Evolutionary conservation across 2,329 filamentous ascomycete genomes (phyloP).

Genomic region (Colletotrichum magnum): DNA sequence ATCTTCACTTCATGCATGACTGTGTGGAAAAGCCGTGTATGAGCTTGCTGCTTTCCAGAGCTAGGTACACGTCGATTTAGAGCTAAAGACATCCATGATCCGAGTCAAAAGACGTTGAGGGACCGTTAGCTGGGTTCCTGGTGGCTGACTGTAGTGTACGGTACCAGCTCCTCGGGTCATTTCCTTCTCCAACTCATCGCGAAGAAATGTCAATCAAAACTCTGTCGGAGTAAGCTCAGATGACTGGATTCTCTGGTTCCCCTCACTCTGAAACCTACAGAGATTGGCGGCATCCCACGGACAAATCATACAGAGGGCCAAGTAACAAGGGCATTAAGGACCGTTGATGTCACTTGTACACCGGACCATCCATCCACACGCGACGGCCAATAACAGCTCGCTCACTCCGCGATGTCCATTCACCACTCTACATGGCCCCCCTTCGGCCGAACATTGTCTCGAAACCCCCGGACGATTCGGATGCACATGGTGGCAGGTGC

Average conservation of each 20-base stretch:
- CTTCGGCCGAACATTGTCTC: slow-evolving; percentile 39
- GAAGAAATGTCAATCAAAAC: too few relatives aligned
- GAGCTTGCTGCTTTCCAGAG: neutral
- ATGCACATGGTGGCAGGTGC: neutral
- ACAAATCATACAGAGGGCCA: slow-evolving; percentile 4
- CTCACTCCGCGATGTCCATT: neutral
- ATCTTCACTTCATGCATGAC: neutral
- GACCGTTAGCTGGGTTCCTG: too few relatives aligned
- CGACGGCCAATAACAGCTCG: neutral
- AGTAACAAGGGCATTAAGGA: neutral
- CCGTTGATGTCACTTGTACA: neutral
- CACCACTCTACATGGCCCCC: neutral
- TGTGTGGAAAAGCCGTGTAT: neutral
- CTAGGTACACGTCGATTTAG: too few relatives aligned
- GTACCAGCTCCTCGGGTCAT: too few relatives aligned
- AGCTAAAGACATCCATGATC: too few relatives aligned
- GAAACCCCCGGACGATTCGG: slow-evolving; percentile 6
- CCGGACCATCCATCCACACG: neutral
- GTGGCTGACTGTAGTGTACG: too few relatives aligned
- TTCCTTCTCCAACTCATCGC: too few relatives aligned
- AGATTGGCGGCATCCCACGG: neutral
- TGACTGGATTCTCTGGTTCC: neutral
- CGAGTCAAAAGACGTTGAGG: too few relatives aligned
- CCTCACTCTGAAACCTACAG: neutral
- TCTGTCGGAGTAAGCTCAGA: neutral